Percentiles rank a stretch among this genome's conserved stretches.
Conservation (phyloP, 352 stramenopile species). For the Achlya hypogyna region DNA sequence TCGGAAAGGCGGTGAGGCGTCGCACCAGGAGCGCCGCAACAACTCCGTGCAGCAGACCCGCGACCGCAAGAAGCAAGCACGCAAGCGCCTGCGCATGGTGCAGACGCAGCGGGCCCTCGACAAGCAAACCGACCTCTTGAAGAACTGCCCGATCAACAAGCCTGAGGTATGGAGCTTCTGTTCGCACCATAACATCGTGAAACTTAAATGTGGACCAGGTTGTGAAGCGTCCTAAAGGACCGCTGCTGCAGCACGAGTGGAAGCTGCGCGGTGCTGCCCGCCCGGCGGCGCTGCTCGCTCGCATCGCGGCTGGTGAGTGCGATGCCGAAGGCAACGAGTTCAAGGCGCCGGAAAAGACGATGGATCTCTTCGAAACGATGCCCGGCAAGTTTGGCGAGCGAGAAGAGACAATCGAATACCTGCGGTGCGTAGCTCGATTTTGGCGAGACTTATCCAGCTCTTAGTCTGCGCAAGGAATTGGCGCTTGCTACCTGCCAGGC, state of each 20-base stretch:
- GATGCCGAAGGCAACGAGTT: constrained; percentile 70
- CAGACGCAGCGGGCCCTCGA: constrained; percentile 71
- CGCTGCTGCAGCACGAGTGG: constrained; percentile 49
- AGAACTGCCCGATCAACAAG: constrained; percentile 43
- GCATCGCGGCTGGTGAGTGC: constrained; percentile 67
- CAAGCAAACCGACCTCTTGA: constrained; percentile 53
- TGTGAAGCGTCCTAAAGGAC: constrained; percentile 38
- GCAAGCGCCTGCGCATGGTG: constrained; percentile 67
- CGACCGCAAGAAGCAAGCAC: constrained; percentile 57
- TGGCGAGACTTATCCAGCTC: constrained; percentile 2
- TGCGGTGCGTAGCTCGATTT: constrained; percentile 30
- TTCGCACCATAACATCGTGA: not conserved
- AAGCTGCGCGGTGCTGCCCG: constrained; percentile 71
- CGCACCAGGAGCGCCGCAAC: constrained; percentile 22
- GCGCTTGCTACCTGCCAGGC: constrained; percentile 61
- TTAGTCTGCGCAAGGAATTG: constrained; percentile 56
- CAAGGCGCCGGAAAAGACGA: constrained; percentile 60
- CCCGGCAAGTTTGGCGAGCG: constrained; percentile 46
- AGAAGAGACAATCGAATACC: constrained; percentile 56
- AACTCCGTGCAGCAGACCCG: constrained; percentile 47
- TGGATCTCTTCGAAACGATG: constrained; percentile 58
- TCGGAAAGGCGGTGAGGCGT: constrained; percentile 9
- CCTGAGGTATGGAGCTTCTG: constrained; percentile 7
- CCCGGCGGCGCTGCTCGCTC: constrained; percentile 56
- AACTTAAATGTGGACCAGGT: not conserved